A percentile compares a stretch with the other conserved stretches of the same genome.
Evolutionary conservation across 768 basidiomycete species (phyloP).

Genomic region (Boletellus ananiceps): DNA sequence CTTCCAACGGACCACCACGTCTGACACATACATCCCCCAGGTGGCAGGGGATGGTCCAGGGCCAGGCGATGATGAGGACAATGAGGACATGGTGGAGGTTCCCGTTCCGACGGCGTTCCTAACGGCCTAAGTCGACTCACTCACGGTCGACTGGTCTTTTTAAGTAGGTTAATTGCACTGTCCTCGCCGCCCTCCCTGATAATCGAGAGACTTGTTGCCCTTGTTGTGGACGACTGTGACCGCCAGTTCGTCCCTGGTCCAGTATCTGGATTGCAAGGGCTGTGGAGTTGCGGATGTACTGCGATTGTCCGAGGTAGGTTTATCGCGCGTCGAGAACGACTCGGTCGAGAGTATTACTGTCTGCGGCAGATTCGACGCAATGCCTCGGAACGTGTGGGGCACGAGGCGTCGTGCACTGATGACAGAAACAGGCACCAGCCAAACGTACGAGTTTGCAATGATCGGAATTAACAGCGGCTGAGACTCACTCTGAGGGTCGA

Average conservation of each 20-base stretch:
- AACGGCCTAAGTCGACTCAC: conserved; percentile 7
- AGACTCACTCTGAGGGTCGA: not conserved
- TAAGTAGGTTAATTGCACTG: not conserved
- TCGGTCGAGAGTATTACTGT: not conserved
- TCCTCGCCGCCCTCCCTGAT: not conserved
- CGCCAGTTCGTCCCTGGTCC: too few relatives aligned
- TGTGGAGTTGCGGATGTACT: too few relatives aligned
- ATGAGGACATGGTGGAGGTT: conserved; percentile 29
- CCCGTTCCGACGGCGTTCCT: conserved; percentile 19
- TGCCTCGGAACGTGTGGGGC: not conserved
- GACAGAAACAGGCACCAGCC: not conserved
- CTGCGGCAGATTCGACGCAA: not conserved
- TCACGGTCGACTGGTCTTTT: not conserved
- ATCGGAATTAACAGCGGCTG: not conserved
- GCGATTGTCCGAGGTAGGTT: too few relatives aligned
- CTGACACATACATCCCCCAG: not conserved
- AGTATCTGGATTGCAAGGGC: too few relatives aligned
- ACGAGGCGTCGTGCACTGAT: too few relatives aligned
- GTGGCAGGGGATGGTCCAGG: conserved; percentile 3
- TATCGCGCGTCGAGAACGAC: too few relatives aligned
- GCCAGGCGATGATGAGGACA: conserved; percentile 14
- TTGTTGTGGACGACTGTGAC: too few relatives aligned
- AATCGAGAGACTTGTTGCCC: too few relatives aligned
- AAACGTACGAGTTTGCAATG: not conserved
- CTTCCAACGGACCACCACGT: not conserved